Evolutionary conservation across 192 early-diverging fungal species (phyloP).

Genomic region (Radiomyces spectabilis): DNA sequence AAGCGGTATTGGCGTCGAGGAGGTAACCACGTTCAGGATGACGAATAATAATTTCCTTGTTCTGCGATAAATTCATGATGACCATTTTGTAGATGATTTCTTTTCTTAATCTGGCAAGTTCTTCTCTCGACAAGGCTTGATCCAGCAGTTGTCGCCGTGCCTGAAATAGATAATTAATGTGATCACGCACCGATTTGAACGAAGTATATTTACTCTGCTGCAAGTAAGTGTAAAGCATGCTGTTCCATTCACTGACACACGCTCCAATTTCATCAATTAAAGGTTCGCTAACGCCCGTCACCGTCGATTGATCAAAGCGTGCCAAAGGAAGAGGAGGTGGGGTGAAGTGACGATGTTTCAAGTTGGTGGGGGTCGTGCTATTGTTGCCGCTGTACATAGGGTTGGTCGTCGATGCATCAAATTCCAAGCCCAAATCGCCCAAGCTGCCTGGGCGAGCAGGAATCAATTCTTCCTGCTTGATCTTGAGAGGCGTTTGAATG

Average conservation of each 20-base stretch:
- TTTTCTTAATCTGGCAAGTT: constrained; percentile 43
- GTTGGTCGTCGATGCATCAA: not conserved
- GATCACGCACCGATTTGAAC: constrained; percentile 42
- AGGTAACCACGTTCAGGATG: constrained; percentile 51
- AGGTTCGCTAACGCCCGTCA: constrained; percentile 46
- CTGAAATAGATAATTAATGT: constrained; percentile 53
- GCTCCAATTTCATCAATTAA: constrained; percentile 63
- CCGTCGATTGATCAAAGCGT: constrained; percentile 41
- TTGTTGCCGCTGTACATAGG: not conserved
- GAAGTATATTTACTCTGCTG: constrained; percentile 41
- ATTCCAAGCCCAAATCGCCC: not conserved
- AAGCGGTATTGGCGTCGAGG: constrained; percentile 43
- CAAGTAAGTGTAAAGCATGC: constrained; percentile 42
- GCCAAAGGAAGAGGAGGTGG: constrained; percentile 34
- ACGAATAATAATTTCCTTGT: constrained; percentile 49
- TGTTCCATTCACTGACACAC: constrained; percentile 54
- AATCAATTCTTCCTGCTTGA: not conserved
- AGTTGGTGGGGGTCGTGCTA: no score
- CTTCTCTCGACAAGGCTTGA: constrained; percentile 51
- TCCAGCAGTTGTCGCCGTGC: constrained; percentile 52
- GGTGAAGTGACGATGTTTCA: no score
- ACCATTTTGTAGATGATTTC: constrained; percentile 48
- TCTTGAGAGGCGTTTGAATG: not conserved
- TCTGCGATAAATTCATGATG: constrained; percentile 44
- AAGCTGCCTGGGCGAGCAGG: constrained; percentile 7